Percentiles rank a stretch among this genome's conserved stretches.
phyloP scores from a whole-genome alignment of 192 early-diverging fungal genomes.

The Coemansia reversa region DNA sequence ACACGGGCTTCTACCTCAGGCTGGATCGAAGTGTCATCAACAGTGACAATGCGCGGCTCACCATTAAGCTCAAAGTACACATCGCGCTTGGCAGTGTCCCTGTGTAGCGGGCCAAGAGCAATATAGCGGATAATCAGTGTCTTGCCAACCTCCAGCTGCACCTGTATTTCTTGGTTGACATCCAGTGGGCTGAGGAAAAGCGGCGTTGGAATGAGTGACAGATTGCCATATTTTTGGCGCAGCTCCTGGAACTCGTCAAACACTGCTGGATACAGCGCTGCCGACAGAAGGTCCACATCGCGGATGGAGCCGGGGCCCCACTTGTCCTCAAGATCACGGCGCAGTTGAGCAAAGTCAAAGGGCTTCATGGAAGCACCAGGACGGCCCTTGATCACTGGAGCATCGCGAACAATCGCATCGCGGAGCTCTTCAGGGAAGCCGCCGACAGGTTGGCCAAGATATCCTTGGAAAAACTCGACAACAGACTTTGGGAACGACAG shows the following conservation, averaged over 20 bases:
- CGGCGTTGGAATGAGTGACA: constrained; percentile 86
- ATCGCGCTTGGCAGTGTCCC: constrained; percentile 73
- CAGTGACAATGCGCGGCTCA: constrained; percentile 82
- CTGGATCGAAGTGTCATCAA: constrained; percentile 63
- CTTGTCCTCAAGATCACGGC: constrained; percentile 74
- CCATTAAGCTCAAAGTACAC: constrained; percentile 97
- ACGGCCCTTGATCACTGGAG: constrained; percentile 75
- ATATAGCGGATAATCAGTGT: constrained; percentile 86
- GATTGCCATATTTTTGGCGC: constrained; percentile 78
- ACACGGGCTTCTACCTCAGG: constrained; percentile 62
- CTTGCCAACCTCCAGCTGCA: constrained; percentile 85
- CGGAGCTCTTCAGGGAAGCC: constrained; percentile 93
- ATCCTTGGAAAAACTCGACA: constrained; percentile 96
- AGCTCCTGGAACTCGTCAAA: constrained; percentile 79
- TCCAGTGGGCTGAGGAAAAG: constrained; percentile 87
- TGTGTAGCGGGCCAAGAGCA: constrained; percentile 78
- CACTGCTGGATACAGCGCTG: constrained; percentile 92
- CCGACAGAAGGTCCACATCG: constrained; percentile 82
- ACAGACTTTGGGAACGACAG: constrained; percentile 92
- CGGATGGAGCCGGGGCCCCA: constrained; percentile 75
- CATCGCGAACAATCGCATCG: constrained; percentile 73
- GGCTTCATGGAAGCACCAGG: constrained; percentile 80
- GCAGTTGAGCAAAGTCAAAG: constrained; percentile 75
- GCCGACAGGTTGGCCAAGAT: constrained; percentile 89
- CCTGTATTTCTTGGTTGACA: constrained; percentile 85